Evolutionary conservation across 495 filamentous ascomycete genomes (phyloP), one percentile per base, ranked within the genome.

Genomic region (Bathelium albidoporum): DNA sequence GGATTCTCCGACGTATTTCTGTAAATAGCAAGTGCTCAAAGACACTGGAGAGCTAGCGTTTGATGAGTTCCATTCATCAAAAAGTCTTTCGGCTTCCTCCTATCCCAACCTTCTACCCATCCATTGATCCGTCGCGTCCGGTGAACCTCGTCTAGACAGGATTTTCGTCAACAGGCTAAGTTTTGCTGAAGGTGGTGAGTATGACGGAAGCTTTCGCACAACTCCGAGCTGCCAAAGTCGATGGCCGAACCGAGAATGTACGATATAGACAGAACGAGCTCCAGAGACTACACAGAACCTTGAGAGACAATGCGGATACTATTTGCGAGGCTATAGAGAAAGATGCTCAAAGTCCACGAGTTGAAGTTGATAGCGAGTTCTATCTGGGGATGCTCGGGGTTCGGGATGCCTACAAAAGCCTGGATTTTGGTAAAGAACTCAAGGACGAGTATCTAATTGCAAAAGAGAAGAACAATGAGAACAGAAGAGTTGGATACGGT

Each of bases 381-480:
- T 66, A 73, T 9, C 71, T 80, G 0, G 74, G 76, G 0, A 62
- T 81, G 49, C 69, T 68, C 11, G 74, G 75, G 14, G 60, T 84
- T n/a, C 70, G 74, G 12, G 71, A 76, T 9, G 77, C 80, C 59
- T 82, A 80, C 67, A 49, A 66, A 0, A 69, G 72, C 0, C 36
- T 83, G 53, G 71, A 77, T 61, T 58, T 78, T 18, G 59, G 72
- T 29, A 70, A 73, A 55, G 75, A 73, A 39, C 70, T 80, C 18
- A 71, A 79, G 44, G 68, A 70, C 2, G 81, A 85, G 70, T 83
- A 83, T 67, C 65, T 67, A n/a, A 74, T 85, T 63, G 73, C 76
- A 1, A 66, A 74, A 28, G 76, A 77, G 2, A 73, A 78, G 61
- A 70, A 79, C 44, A 73, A 71, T 39, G 26, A 60, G 1, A 61